A percentile compares a stretch with the other conserved stretches of the same genome.
Evolutionary conservation across 306 rosid species (phyloP).

Genomic region (Quercus alba): DNA sequence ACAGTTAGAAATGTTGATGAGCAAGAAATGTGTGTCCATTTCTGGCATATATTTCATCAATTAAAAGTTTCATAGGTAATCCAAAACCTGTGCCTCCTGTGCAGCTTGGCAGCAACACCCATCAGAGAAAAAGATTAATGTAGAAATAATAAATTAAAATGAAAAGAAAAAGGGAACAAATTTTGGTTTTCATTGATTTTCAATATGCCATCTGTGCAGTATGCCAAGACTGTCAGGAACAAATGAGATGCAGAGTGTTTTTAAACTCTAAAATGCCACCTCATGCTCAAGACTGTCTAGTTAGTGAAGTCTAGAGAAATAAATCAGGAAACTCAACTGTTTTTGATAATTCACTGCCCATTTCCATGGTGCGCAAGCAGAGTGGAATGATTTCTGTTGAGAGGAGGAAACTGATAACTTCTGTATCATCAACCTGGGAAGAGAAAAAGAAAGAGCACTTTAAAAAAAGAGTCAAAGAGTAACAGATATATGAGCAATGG

Average conservation of each 20-base stretch:
- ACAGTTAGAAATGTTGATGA: not conserved
- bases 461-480: not conserved
- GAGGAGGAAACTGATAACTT: constrained; percentile 73
- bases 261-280: not conserved
- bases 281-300: not conserved
- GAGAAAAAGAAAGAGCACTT: not conserved
- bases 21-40: not conserved
- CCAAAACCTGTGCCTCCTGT: not conserved
- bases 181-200: not conserved
- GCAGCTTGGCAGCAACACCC: constrained; percentile 1
- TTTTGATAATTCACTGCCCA: constrained; percentile 79
- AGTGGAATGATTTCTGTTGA: constrained; percentile 75
- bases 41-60: not conserved
- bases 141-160: not conserved
- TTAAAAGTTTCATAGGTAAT: not conserved
- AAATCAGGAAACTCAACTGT: constrained; percentile 61
- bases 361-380: constrained; percentile 85
- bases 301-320: not conserved
- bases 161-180: not conserved
- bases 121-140: not conserved
- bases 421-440: constrained; percentile 68
- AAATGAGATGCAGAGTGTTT: not conserved
- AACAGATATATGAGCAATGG: not conserved
- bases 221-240: not conserved
- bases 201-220: not conserved